Base-by-base conservation (phyloP, 1,139 yeast species). In the Arxiozyma telluris region DNA sequence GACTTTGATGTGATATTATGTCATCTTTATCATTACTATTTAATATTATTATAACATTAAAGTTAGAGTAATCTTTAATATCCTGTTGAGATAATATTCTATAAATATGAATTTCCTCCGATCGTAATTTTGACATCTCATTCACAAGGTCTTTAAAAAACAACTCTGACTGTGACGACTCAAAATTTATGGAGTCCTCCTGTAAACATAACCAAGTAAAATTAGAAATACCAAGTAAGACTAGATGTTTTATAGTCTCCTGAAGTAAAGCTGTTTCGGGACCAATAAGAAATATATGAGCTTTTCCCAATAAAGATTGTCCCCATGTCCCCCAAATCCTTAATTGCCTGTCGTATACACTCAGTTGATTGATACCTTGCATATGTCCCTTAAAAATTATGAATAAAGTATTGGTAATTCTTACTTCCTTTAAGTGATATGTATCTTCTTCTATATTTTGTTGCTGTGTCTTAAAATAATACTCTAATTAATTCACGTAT, bases 271-370 rank as follows among this genome's bases (percentile, higher is more conserved):
- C 74, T 0, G 83, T 69, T 1, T 82, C 74, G 15, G 83, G 83
- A 50, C 83, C 82, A 1, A 56, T 34, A 12, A 89, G 69, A 54
- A 89, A 79, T 1, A 90, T 76, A 55, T 78, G 82, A 1, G 93
- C 74, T 3, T 68, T 65, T 51, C 81, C 81, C 41, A 93, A 73
- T 3, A 76, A 75, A 8, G 71, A 61, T 64, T 93, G 98, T 3
- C 98, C 98, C 1, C 78, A 70, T 0, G 78, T 64, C 0, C 89
- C 93, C 98, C 98, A 93, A 21, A 93, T 73, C 45, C 98, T 77
- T 56, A 91, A 72, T 67, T 93, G 98, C 49, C 98, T 78, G 70
- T 93, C 98, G 67, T 89, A 91, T 59, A 81, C 81, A 22, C 61
- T 58, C 60, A 62, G 30, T 20, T 45, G 47, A 6, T n/a, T 20